Base-by-base conservation (phyloP, 2,329 filamentous ascomycete species). In the Xylariales sp. region DNA sequence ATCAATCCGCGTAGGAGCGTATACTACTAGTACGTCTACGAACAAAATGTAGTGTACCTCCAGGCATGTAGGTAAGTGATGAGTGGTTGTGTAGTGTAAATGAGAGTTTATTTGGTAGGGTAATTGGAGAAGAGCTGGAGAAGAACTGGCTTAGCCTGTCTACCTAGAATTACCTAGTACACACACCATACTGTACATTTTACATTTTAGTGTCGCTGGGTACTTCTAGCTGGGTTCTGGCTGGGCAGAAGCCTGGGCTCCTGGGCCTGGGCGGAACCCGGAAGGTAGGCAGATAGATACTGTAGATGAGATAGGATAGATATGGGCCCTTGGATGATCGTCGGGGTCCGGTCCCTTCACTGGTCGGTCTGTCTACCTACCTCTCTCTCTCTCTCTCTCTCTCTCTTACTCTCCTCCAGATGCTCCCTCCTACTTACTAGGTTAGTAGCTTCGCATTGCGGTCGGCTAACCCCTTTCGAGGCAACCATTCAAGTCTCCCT, bases 61-160 rank as follows among this genome's bases (percentile, higher is more conserved):
- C 16, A 43, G 58, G 46, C 32, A 56, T 23, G 36, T 14, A 61
- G 49, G 30, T 36, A 56, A 32, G 14, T 53, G 50, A 16, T 23
- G 23, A 23, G 23, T 23, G 23, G 23, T 23, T 23, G 23, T 23
- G 23, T 10, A 39, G 39, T 9, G 49, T 45, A 54, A n/a, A 34
- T 48, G 49, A 23, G 41, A 63, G 36, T 53, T 32, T 53, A 58
- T 48, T 54, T 58, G 64, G 54, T 46, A 50, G 30, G 32, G n/a
- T 14, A 34, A 56, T 56, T 45, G 53, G 54, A 56, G 54, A 45
- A 7, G 6, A 23, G 5, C 7, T 39, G 18, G 45, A 41, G 53
- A 39, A 45, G 54, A 41, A 41, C 43, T 56, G 45, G 54, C 23
- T 56, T n/a, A 56, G 39, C n/a, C 36, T 16, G 23, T 45, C 16